A percentile compares a stretch with the other conserved stretches of the same genome.
phyloP scores from a whole-genome alignment of 2,329 filamentous ascomycete genomes.

The Colletotrichum navitas region DNA sequence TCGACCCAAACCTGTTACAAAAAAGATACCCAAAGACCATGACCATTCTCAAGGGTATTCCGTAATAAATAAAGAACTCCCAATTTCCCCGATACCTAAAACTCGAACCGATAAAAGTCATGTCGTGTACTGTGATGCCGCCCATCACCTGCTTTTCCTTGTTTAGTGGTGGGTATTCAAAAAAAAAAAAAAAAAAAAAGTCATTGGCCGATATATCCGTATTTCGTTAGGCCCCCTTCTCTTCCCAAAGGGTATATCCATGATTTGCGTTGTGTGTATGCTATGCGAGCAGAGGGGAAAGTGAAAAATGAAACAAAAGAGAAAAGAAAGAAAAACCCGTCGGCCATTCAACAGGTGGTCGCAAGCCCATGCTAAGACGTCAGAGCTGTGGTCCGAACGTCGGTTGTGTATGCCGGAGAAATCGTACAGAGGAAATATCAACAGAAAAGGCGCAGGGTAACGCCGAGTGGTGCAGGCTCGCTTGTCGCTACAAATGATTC shows the following conservation, averaged over 20 bases:
- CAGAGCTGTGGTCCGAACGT: not conserved
- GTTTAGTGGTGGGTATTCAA: constrained; percentile 23
- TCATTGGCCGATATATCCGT: constrained; percentile 19
- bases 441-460: constrained; percentile 7
- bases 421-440: constrained; percentile 27
- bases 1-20: not conserved
- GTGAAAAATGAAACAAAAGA: not conserved
- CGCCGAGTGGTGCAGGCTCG: not conserved
- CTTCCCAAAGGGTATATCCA: constrained; percentile 27
- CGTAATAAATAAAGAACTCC: not conserved
- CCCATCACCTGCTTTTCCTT: constrained; percentile 2
- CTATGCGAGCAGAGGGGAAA: not conserved
- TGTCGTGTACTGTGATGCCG: constrained; percentile 34
- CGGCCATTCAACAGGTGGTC: not conserved
- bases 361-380: constrained; percentile 9
- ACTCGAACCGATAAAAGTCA: not conserved
- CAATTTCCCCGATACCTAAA: not conserved
- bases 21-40: not conserved
- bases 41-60: constrained; percentile 19
- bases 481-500: constrained; percentile 30
- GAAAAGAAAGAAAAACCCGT: not conserved
- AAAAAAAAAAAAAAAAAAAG: not conserved
- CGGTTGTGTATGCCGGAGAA: constrained; percentile 2
- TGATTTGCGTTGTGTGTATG: constrained; percentile 17
- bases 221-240: constrained; percentile 24